phyloP scores from a whole-genome alignment of 768 basidiomycete genomes.

The Hypholoma fasciculare region DNA sequence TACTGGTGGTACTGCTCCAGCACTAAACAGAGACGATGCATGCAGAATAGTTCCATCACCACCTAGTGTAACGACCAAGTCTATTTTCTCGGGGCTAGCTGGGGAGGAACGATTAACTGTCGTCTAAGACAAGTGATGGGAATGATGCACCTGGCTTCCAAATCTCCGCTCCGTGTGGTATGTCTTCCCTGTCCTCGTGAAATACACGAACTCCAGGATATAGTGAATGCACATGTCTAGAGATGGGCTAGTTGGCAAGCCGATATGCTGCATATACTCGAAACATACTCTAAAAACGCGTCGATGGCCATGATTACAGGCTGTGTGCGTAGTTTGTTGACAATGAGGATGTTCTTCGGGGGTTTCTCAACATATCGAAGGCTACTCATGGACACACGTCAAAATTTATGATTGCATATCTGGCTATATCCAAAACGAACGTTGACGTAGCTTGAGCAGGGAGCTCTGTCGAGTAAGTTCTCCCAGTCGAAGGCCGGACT shows the following conservation, averaged over 20 bases:
- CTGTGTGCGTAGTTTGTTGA: slow-evolving; percentile 79
- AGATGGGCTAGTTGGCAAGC: slow-evolving; percentile 1
- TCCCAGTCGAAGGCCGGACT: not conserved
- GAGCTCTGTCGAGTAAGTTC: slow-evolving; percentile 4
- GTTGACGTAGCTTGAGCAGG: slow-evolving; percentile 24
- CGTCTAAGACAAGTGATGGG: not conserved
- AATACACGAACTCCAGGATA: slow-evolving; percentile 67
- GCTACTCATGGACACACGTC: slow-evolving; percentile 37
- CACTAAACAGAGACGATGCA: slow-evolving; percentile 87
- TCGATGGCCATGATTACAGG: slow-evolving; percentile 78
- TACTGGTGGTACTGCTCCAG: slow-evolving; percentile 91
- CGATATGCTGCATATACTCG: slow-evolving; percentile 2
- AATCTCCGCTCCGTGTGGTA: slow-evolving; percentile 60
- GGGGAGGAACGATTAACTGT: slow-evolving; percentile 26
- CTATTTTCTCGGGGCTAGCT: slow-evolving; percentile 61
- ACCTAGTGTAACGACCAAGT: slow-evolving; percentile 88
- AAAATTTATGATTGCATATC: slow-evolving; percentile 15
- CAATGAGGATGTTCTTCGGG: slow-evolving; percentile 69
- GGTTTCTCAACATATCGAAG: slow-evolving; percentile 32
- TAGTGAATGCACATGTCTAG: slow-evolving; percentile 55
- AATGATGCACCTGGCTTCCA: slow-evolving; percentile 60
- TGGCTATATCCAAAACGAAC: slow-evolving; percentile 24
- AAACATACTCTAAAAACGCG: slow-evolving; percentile 64
- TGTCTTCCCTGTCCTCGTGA: slow-evolving; percentile 66
- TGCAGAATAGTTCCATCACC: slow-evolving; percentile 96